Percentiles rank a stretch among this genome's conserved stretches.
These are phyloP conservation scores for Cucurbita maxima DNA, from an alignment of 306 rosid species.

Conservation along the genomic window DNA sequence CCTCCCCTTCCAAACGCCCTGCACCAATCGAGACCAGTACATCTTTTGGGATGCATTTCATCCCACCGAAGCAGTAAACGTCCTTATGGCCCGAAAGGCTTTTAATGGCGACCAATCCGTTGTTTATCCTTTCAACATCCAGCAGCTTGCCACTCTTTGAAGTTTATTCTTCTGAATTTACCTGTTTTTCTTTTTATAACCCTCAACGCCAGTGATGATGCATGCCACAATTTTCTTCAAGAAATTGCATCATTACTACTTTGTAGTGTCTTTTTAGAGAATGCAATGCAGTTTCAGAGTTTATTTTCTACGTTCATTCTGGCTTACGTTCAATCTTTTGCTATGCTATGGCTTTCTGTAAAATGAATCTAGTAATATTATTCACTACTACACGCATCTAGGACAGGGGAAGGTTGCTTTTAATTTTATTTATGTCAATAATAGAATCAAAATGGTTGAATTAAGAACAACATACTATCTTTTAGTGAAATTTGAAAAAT, in stretches of 20 bases:
- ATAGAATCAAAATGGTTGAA: neutral
- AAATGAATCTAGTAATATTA: too few species aligned
- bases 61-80: slow-evolving; percentile 72
- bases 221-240: neutral
- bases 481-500: too few species aligned
- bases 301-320: neutral
- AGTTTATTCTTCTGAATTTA: neutral
- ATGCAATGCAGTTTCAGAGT: neutral
- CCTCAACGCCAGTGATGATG: neutral
- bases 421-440: neutral
- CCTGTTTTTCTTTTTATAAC: neutral
- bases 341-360: neutral
- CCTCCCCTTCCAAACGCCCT: slow-evolving; percentile 72
- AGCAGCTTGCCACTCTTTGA: slow-evolving; percentile 55
- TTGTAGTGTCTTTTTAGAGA: neutral
- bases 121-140: slow-evolving; percentile 48
- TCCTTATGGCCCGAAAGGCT: slow-evolving; percentile 51
- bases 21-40: slow-evolving; percentile 46
- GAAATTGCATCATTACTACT: neutral
- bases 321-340: too few species aligned
- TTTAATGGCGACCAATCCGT: slow-evolving; percentile 35
- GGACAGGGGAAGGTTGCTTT: neutral
- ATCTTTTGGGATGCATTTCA: slow-evolving; percentile 94
- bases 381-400: neutral
- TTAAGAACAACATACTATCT: too few species aligned